phyloP scores from a whole-genome alignment of 2,329 filamentous ascomycete genomes.

The Leptographium wingfieldii region DNA sequence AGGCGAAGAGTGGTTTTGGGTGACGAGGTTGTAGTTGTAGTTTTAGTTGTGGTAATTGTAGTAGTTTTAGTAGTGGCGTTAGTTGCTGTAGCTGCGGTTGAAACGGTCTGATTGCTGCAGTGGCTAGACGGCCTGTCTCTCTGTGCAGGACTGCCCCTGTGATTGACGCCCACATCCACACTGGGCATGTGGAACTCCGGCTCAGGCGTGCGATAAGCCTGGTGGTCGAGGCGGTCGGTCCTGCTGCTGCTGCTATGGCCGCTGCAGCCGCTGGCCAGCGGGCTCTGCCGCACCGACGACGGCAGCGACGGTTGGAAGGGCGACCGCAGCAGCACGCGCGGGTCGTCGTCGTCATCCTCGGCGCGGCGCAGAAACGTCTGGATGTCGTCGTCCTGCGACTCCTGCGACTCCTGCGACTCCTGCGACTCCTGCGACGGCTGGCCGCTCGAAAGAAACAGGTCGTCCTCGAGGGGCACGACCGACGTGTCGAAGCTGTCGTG shows the following conservation, averaged over 20 bases:
- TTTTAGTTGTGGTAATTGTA: not conserved
- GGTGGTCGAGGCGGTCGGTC: not conserved
- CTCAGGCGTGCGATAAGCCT: conserved; percentile 28
- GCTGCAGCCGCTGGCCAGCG: conserved; percentile 8
- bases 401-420: not conserved
- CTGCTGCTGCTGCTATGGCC: conserved; percentile 1
- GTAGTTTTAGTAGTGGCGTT: not conserved
- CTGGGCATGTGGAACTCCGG: conserved; percentile 42
- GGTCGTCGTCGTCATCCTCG: conserved; percentile 35
- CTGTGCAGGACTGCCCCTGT: conserved; percentile 9
- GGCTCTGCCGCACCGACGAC: conserved; percentile 19
- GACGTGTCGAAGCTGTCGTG: conserved; percentile 48
- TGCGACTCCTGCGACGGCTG: conserved; percentile 36
- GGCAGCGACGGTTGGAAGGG: conserved; percentile 43
- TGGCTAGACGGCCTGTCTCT: not conserved
- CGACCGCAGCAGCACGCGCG: conserved; percentile 36
- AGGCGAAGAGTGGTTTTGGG: too few species aligned
- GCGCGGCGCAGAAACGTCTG: conserved; percentile 39
- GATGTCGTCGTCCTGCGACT: conserved; percentile 43
- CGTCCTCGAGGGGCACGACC: conserved; percentile 33
- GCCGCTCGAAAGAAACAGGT: conserved; percentile 26
- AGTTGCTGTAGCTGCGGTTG: not conserved
- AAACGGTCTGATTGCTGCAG: not conserved
- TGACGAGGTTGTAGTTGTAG: too few species aligned
- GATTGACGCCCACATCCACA: conserved; percentile 24